These are phyloP conservation scores for Zygosaccharomyces pseudorouxii DNA, from an alignment of 805 yeast species.

Conservation along the genomic window DNA sequence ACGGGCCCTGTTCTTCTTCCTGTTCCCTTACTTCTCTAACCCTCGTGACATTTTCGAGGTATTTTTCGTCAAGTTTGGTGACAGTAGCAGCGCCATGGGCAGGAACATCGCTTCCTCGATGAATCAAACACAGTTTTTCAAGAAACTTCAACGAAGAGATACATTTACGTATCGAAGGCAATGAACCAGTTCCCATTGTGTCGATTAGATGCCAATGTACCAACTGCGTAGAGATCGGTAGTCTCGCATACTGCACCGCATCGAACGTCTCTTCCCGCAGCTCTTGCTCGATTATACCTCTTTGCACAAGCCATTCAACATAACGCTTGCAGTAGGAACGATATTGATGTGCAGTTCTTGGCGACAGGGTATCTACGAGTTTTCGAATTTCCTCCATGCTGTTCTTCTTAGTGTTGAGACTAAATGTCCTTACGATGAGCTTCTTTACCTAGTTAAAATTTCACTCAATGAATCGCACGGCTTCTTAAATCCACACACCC, in stretches of 20 bases:
- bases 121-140: conserved; percentile 20
- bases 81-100: background rate
- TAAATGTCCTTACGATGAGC: background rate
- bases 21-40: conserved; percentile 15
- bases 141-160: conserved; percentile 26
- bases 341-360: conserved; percentile 30
- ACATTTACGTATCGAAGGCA: conserved; percentile 20
- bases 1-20: conserved; percentile 3
- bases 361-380: conserved; percentile 25
- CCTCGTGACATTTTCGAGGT: conserved; percentile 21
- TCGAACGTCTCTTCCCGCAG: background rate
- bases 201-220: conserved; percentile 30
- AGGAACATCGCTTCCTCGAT: conserved; percentile 11
- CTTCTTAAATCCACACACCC: conserved; percentile 6
- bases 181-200: conserved; percentile 13
- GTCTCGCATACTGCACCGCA: conserved; percentile 13
- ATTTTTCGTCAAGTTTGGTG: conserved; percentile 19
- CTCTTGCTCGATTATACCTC: conserved; percentile 10
- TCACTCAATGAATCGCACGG: conserved; percentile 6
- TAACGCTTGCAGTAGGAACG: conserved; percentile 27
- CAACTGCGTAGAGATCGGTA: conserved; percentile 24
- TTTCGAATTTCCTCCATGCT: conserved; percentile 11
- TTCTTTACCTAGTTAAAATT: background rate
- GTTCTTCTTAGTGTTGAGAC: background rate
- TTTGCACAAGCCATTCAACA: conserved; percentile 26